Percentiles rank a stretch among this genome's conserved stretches.
These are phyloP conservation scores for Earliella scabrosa DNA, from an alignment of 1,284 basidiomycete genomes.

Conservation along the genomic window DNA sequence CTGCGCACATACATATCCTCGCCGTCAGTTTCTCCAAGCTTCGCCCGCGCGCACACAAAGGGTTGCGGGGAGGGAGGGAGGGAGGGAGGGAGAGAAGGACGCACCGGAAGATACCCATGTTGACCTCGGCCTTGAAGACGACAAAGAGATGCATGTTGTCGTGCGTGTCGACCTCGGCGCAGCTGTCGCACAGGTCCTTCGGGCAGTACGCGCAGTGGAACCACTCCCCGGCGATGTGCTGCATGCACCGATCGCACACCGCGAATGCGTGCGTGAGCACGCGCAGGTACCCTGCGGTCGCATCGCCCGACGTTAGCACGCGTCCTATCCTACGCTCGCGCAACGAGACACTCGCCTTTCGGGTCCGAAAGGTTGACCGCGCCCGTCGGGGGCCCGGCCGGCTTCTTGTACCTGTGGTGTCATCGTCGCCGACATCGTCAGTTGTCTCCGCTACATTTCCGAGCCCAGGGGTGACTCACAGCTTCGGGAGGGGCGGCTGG, in stretches of 20 bases:
- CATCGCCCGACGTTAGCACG: too few relatives aligned
- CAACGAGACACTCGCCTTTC: constrained; percentile 63
- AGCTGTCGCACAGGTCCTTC: constrained; percentile 80
- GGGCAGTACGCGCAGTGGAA: constrained; percentile 87
- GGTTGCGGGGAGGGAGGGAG: too few relatives aligned
- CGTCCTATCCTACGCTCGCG: too few relatives aligned
- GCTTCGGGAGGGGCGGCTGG: constrained; percentile 71
- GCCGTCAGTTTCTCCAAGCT: too few relatives aligned
- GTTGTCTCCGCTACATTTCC: neutral
- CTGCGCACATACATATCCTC: too few relatives aligned
- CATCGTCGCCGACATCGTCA: neutral
- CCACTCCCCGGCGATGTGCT: constrained; percentile 80
- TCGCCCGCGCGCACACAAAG: too few relatives aligned
- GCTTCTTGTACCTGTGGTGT: constrained; percentile 60
- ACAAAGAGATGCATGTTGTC: constrained; percentile 83
- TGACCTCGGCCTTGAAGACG: constrained; percentile 73
- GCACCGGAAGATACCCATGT: constrained; percentile 31
- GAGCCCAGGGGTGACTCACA: constrained; percentile 47
- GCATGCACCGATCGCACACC: constrained; percentile 79
- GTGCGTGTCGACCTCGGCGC: constrained; percentile 80
- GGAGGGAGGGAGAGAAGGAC: neutral
- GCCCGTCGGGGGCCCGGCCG: constrained; percentile 62
- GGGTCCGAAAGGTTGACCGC: constrained; percentile 50
- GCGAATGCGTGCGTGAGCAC: constrained; percentile 68
- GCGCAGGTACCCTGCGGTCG: constrained; percentile 64